These are phyloP conservation scores for Biscogniauxia marginata DNA, from an alignment of 2,329 filamentous ascomycete genomes.

Conservation along the genomic window DNA sequence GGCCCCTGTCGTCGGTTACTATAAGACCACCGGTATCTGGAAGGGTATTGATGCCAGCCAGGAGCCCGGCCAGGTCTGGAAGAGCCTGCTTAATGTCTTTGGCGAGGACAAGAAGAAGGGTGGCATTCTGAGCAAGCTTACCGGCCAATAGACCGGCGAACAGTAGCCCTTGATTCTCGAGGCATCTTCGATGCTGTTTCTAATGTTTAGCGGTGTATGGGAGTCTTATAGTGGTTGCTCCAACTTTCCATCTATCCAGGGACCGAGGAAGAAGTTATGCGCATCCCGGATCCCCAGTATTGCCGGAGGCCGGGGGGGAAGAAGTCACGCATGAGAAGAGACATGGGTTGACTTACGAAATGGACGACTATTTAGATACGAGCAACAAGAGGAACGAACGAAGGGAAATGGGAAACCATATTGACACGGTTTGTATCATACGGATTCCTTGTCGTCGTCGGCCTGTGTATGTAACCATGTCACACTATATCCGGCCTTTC, in stretches of 20 bases:
- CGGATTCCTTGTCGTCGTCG: constrained; percentile 1
- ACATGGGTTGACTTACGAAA: not conserved
- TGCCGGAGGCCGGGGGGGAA: not conserved
- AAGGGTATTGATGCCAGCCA: constrained; percentile 92
- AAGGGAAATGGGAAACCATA: constrained; percentile 3
- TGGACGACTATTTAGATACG: not conserved
- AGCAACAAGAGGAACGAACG: not conserved
- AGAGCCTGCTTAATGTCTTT: constrained; percentile 83
- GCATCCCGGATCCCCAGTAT: not conserved
- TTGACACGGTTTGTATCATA: not conserved
- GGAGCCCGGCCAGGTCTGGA: constrained; percentile 94
- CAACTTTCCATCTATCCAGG: not conserved
- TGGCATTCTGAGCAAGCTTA: constrained; percentile 44
- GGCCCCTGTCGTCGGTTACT: constrained; percentile 88
- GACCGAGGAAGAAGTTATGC: not conserved
- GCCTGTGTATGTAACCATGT: not conserved
- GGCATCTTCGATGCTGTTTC: not conserved
- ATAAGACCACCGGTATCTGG: constrained; percentile 98
- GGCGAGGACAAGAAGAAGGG: constrained; percentile 58
- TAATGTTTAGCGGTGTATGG: not conserved
- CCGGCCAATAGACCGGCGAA: constrained; percentile 23
- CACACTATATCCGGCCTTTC: not conserved
- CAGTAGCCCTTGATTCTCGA: not conserved
- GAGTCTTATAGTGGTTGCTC: not conserved
- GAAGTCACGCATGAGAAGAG: not conserved